phyloP scores from a whole-genome alignment of 495 filamentous ascomycete genomes.

The Ramalina intermedia region DNA sequence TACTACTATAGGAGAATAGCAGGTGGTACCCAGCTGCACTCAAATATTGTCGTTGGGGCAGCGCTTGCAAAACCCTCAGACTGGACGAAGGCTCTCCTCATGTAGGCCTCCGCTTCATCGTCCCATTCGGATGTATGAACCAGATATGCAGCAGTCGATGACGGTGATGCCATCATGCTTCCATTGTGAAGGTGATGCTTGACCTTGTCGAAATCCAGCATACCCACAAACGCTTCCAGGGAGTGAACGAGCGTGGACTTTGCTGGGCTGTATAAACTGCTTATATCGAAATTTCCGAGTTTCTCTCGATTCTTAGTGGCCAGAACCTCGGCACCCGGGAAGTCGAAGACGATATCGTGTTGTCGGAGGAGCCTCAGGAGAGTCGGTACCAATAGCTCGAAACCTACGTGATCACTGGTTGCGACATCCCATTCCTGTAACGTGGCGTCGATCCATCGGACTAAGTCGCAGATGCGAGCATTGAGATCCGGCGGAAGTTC shows the following conservation, averaged over 20 bases:
- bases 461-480: neutral
- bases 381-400: constrained; percentile 25
- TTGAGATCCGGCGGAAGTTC: neutral
- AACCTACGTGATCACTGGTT: constrained; percentile 18
- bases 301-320: constrained; percentile 14
- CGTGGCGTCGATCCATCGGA: too few species aligned
- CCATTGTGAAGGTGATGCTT: constrained; percentile 20
- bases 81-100: constrained; percentile 7
- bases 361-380: constrained; percentile 13
- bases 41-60: constrained; percentile 20
- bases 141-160: constrained; percentile 28
- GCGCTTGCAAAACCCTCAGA: constrained; percentile 14
- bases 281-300: constrained; percentile 15
- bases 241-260: constrained; percentile 20
- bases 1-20: neutral
- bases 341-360: constrained; percentile 12
- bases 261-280: constrained; percentile 18
- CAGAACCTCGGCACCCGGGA: constrained; percentile 10
- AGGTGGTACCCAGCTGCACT: constrained; percentile 16
- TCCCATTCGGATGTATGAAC: constrained; percentile 29
- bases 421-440: constrained; percentile 8
- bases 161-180: constrained; percentile 26
- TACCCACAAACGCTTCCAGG: constrained; percentile 27
- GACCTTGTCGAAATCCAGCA: constrained; percentile 23
- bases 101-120: constrained; percentile 22